These are phyloP conservation scores for Dryas integrifolia DNA, from an alignment of 331 rosid species.

Conservation along the genomic window DNA sequence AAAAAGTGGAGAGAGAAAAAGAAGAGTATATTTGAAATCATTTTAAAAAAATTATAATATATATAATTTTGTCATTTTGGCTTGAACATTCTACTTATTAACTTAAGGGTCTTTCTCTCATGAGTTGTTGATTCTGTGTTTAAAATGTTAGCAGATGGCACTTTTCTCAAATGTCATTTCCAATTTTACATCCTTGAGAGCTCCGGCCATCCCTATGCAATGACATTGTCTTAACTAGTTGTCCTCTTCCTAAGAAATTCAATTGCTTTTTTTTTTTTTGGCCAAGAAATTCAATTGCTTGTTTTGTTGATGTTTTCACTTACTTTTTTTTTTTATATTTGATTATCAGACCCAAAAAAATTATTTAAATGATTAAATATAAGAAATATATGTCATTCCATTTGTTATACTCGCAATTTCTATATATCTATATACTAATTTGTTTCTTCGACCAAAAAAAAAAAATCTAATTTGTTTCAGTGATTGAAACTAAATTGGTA, in stretches of 20 bases:
- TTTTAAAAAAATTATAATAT: neutral
- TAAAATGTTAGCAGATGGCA: neutral
- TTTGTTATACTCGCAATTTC: no score
- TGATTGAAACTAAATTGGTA: constrained; percentile 12
- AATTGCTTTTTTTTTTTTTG: no score
- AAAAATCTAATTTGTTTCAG: no score
- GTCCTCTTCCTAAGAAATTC: constrained; percentile 2
- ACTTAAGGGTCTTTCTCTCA: neutral
- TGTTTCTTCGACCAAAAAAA: no score
- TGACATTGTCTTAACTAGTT: constrained; percentile 3
- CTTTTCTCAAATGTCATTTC: neutral
- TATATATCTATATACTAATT: no score
- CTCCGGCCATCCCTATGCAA: constrained; percentile 29
- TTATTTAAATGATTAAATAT: no score
- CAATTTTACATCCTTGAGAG: constrained; percentile 8
- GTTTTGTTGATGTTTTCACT: no score
- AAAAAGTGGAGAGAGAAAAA: no score
- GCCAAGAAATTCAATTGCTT: neutral
- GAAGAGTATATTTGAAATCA: neutral
- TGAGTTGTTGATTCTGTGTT: neutral
- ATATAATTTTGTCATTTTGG: neutral
- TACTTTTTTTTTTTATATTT: no score
- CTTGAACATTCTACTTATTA: neutral
- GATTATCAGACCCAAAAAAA: no score
- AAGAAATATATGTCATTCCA: no score